Evolutionary conservation across 768 basidiomycete species (phyloP), one percentile per base, ranked within the genome.

Genomic region (Hydnomerulius pinastri): DNA sequence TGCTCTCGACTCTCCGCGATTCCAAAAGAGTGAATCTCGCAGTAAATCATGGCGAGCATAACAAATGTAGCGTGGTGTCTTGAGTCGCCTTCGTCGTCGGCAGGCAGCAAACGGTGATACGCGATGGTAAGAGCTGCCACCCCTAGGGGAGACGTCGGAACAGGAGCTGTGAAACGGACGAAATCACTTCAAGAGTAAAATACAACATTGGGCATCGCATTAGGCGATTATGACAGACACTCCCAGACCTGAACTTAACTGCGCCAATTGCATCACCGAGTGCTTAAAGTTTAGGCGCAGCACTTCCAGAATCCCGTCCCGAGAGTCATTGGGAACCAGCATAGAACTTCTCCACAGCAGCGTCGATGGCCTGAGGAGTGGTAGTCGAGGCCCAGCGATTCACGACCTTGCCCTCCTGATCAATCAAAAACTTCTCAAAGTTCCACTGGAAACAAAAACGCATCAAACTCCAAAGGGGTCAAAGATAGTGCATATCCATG

Each of bases 371-470:
- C 15, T 78, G 73, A 21, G 88, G 87, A 3, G 84, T 77, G 2
- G 87, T 90, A 12, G 85, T 88, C 15, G 86, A 86, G 4, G 85
- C 83, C 86, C 88, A 92, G 36, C 80, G 81, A 58, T 85, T 71
- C 20, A 87, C 81, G 12, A 91, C 87, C 2, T 82, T 79, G 27
- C 91, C 90, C 37, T 90, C 73, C 69, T 82, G 82, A 68, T 92
- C 79, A 37, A 95, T 71, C 50, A 95, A 73, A 75, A 94, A 95
- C 67, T 91, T 91, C 69, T 91, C 90, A 68, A 92, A 92, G 70
- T 93, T 93, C 92, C 91, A 93, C 86, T 89, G 50, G 28, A 36
- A 40, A 15, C 23, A 15, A 6, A 2, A 18, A 12, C 11, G 24
- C 17, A 28, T 55, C 5, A 56, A 35, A 35, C n/a, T 8, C 15